Evolutionary conservation across 2,329 filamentous ascomycete genomes (phyloP).

Genomic region (Fusarium buxicola): DNA sequence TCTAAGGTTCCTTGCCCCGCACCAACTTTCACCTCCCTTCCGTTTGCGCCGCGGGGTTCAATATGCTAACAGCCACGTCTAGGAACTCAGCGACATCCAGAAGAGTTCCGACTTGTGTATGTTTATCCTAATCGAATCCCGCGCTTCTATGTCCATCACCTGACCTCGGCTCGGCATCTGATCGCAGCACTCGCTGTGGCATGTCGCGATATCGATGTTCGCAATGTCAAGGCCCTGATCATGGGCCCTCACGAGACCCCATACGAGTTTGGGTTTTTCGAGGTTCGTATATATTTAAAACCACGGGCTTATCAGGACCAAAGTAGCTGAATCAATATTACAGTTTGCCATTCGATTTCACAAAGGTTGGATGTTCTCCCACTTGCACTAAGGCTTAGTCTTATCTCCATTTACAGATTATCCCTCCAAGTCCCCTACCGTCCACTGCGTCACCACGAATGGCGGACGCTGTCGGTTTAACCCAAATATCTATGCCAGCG

Average conservation of each 20-base stretch:
- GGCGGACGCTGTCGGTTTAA: conserved; percentile 91
- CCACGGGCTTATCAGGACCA: neutral
- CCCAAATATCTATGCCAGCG: conserved; percentile 92
- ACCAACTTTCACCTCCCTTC: conserved; percentile 27
- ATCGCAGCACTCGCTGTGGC: conserved; percentile 82
- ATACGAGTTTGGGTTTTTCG: conserved; percentile 97
- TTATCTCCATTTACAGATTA: conserved; percentile 72
- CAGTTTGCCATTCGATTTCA: conserved; percentile 83
- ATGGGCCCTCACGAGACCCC: conserved; percentile 94
- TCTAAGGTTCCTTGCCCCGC: conserved; percentile 71
- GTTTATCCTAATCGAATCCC: conserved; percentile 45
- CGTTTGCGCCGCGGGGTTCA: conserved; percentile 26
- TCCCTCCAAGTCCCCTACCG: conserved; percentile 73
- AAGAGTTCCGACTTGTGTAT: conserved; percentile 85
- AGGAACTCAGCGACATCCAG: conserved; percentile 90
- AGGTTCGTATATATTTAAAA: conserved; percentile 65
- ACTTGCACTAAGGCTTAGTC: conserved; percentile 17
- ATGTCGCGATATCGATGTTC: conserved; percentile 88
- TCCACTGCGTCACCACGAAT: conserved; percentile 85
- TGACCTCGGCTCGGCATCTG: conserved; percentile 13
- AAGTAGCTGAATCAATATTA: conserved; percentile 6
- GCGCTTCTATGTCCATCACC: neutral
- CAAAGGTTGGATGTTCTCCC: conserved; percentile 65
- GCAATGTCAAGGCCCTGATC: conserved; percentile 87
- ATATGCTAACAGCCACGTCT: conserved; percentile 31